A percentile compares a stretch with the other conserved stretches of the same genome.
Evolutionary conservation across 805 yeast species (phyloP).

Genomic region (Yarrowia bubula): DNA sequence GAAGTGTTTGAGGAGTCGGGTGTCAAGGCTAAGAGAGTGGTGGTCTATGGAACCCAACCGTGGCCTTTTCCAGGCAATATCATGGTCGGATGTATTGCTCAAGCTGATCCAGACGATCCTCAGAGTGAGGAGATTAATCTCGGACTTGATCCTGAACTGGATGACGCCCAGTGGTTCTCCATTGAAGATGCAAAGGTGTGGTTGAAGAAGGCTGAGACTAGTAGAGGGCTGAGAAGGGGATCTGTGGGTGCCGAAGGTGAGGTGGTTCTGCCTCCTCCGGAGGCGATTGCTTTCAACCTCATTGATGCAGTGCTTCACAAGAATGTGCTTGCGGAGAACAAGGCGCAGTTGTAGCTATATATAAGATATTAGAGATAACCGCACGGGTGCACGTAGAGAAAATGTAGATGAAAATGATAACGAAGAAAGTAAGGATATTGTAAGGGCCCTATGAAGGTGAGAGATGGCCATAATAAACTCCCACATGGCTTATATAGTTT

Average conservation of each 20-base stretch:
- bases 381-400: not conserved
- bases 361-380: not conserved
- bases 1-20: slow-evolving; percentile 98
- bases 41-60: slow-evolving; percentile 76
- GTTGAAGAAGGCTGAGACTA: slow-evolving; percentile 3
- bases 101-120: slow-evolving; percentile 60
- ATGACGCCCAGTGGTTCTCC: slow-evolving; percentile 84
- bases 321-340: not conserved
- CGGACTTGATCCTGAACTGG: slow-evolving; percentile 81
- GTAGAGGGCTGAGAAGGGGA: slow-evolving; percentile 6
- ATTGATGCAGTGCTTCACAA: slow-evolving; percentile 34
- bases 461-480: too few species aligned
- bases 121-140: slow-evolving; percentile 48
- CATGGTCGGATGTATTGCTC: slow-evolving; percentile 91
- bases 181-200: slow-evolving; percentile 35
- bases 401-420: not conserved
- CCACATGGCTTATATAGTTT: too few species aligned
- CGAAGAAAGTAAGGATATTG: too few species aligned
- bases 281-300: slow-evolving; percentile 40
- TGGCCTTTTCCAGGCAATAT: slow-evolving; percentile 96
- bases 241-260: not conserved
- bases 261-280: slow-evolving; percentile 37
- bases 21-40: slow-evolving; percentile 56
- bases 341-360: not conserved
- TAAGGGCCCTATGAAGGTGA: too few species aligned